Base-by-base conservation (phyloP, 2,329 filamentous ascomycete genomes). In the Niveomyces coronatus region DNA sequence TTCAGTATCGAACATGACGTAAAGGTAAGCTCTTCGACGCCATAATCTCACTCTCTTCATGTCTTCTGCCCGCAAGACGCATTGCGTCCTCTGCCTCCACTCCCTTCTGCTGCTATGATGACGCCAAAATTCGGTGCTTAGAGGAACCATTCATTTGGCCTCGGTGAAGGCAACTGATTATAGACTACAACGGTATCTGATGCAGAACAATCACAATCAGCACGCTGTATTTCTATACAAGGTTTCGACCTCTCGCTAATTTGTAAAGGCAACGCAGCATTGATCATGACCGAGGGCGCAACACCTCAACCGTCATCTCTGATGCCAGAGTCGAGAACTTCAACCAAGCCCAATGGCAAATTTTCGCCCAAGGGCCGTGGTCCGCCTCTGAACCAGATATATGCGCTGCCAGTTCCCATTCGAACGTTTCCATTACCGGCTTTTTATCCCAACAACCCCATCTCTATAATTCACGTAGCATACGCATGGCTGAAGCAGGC, bases 131-230 rank as follows among this genome's bases (percentile, higher is more conserved):
- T 49, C 52, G 60, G 69, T 67, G 68, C 74, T 64, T 68, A 79
- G 71, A 73, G 70, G 66, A 60, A 51, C 64, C 65, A 65, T 70
- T 70, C 68, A 69, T 60, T 69, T 66, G 62, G 67, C 66, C 73
- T 75, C 71, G 47, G 63, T 81, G 77, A 70, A 64, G 63, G 74
- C 65, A 70, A 67, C 67, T 71, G 54, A 60, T 61, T 76, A 79
- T 82, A 83, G 84, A 91, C 85, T 91, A 91, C 84, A 89, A 91
- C 85, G 85, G 85, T 91, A 91, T 91, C 85, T 91, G 85, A 91
- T 74, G 68, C 55, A 58, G 57, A 47, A 42, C 4, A 20, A 22
- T 18, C 29, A 17, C n/a, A 31, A 14, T 18, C 10, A 22, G 31
- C 6, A 19, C 24, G 5, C 19, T 35, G n/a, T n/a, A n/a, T n/a